A percentile compares a stretch with the other conserved stretches of the same genome.
Evolutionary conservation across 805 yeast species (phyloP).

Genomic region (Yarrowia sp.): DNA sequence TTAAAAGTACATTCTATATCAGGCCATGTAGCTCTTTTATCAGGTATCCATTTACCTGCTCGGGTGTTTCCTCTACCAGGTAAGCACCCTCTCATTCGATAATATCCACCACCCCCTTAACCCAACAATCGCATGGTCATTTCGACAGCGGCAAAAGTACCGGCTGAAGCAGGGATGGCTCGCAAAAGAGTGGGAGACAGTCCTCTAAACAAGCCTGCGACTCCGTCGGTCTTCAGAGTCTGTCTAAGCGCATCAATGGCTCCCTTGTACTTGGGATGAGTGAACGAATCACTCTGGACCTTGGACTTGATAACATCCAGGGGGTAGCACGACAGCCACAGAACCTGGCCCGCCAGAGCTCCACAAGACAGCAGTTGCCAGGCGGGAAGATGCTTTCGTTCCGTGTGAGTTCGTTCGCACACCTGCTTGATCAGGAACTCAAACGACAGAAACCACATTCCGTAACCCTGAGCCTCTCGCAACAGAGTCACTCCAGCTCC

Average conservation of each 20-base stretch:
- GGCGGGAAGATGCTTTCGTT: conserved; percentile 59
- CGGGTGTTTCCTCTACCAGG: no score
- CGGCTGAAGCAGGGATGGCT: conserved; percentile 75
- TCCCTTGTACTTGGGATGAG: conserved; percentile 51
- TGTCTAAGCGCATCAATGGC: conserved; percentile 55
- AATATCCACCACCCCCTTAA: conserved; percentile 27
- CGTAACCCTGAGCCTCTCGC: conserved; percentile 75
- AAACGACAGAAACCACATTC: conserved; percentile 74
- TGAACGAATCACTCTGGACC: conserved; percentile 61
- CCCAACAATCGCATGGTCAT: conserved; percentile 60
- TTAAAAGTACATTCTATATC: conserved; percentile 19
- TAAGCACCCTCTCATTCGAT: no score
- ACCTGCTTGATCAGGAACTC: conserved; percentile 54
- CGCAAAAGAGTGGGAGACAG: conserved; percentile 61
- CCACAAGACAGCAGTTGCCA: conserved; percentile 64
- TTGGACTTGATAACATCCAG: conserved; percentile 70
- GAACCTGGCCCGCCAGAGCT: conserved; percentile 71
- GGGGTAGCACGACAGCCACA: conserved; percentile 74
- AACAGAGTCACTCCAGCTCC: conserved; percentile 62
- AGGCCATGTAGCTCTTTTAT: neutral
- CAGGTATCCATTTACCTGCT: no score
- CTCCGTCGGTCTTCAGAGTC: conserved; percentile 56
- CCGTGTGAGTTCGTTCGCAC: conserved; percentile 34
- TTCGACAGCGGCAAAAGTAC: conserved; percentile 80
- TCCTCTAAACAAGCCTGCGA: conserved; percentile 63